Conservation (phyloP, 2,329 filamentous ascomycete species). For the Fusarium kyushuense region DNA sequence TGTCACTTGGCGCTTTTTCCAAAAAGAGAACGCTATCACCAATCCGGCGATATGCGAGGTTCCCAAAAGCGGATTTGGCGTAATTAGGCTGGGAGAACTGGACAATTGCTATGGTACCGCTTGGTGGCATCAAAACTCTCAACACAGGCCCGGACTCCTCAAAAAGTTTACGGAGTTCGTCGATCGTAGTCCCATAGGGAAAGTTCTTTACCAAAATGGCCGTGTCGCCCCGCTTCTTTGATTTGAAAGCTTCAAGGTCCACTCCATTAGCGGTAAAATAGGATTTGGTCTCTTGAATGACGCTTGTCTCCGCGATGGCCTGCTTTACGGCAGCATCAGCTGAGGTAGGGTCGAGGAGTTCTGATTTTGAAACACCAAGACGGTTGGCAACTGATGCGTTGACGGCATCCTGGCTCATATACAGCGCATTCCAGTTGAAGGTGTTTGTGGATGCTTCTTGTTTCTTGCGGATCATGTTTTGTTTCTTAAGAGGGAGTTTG, state of each 20-base stretch:
- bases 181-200: conserved; percentile 81
- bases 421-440: conserved; percentile 99
- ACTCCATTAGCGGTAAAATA: conserved; percentile 92
- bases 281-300: conserved; percentile 95
- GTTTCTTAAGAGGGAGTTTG: conserved; percentile 93
- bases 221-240: conserved; percentile 83
- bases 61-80: conserved; percentile 84
- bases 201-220: conserved; percentile 96
- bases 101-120: conserved; percentile 92
- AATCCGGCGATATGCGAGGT: conserved; percentile 88
- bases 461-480: conserved; percentile 89
- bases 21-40: conserved; percentile 92
- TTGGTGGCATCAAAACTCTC: conserved; percentile 89
- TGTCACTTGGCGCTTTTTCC: conserved; percentile 88
- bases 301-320: conserved; percentile 93
- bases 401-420: conserved; percentile 96
- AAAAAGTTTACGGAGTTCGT: conserved; percentile 84
- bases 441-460: conserved; percentile 79
- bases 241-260: conserved; percentile 91
- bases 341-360: conserved; percentile 94
- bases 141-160: conserved; percentile 86
- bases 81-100: conserved; percentile 85
- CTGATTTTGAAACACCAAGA: conserved; percentile 89
- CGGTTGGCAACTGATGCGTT: conserved; percentile 89
- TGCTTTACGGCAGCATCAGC: conserved; percentile 95